Evolutionary conservation across 2,329 filamentous ascomycete genomes (phyloP), one percentile per base, ranked within the genome.

Genomic region (Beauveria asiatica): DNA sequence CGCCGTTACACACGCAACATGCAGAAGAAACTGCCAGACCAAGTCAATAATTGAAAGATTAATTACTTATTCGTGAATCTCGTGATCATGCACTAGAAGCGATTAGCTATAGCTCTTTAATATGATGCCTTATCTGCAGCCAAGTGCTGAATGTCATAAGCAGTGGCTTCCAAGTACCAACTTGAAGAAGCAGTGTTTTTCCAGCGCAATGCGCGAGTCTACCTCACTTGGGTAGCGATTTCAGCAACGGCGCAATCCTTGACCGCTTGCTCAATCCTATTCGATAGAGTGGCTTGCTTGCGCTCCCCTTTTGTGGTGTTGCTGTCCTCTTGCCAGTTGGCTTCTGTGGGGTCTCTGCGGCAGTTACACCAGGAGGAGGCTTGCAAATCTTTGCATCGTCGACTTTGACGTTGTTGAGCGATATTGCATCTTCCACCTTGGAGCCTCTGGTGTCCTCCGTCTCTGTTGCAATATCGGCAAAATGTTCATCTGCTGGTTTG

Each of bases 231-330:
- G 73, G 75, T 57, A 82, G 64, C 23, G 73, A 74, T 68, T 82
- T 82, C 27, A 83, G 70, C 57, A 83, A 67, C 30, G 80, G 79
- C 41, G 80, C 78, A 62, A 83, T 81, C 61, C 76, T 73, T 19
- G 75, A 75, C 65, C 69, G 73, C 67, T 75, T 81, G 70, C 80
- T 82, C 64, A 82, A 68, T 3, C 80, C 80, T 58, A 83, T 79
- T 17, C 80, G 74, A 63, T 78, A 80, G 17, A 75, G 63, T 17
- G 78, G 77, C 62, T 76, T 79, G 16, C 66, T 64, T 6, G 45
- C 37, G 10, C 54, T 61, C n/a, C 49, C 44, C 8, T 2, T 33
- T 25, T 51, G 60, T 51, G 33, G 39, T 21, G 45, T 61, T 25
- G 17, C n/a, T 33, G 16, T 56, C 25, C 30, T 17, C 41, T 58